Evolutionary conservation across 495 filamentous ascomycete species (phyloP), one percentile per base, ranked within the genome.

Genomic region (Penicillium lagena): DNA sequence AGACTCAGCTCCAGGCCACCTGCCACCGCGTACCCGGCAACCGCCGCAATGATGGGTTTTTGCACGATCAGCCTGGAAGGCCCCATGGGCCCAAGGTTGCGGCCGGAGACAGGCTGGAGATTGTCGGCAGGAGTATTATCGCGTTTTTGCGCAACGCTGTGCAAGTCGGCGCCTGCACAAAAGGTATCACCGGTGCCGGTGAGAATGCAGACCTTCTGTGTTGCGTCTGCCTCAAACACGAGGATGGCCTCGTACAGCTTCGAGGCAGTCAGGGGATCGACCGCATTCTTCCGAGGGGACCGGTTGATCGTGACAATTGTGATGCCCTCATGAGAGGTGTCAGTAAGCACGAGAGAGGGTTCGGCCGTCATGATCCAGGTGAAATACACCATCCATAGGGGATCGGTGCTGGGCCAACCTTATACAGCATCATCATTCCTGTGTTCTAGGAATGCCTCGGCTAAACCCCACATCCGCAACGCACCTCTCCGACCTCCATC

Each of bases 1-100:
- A 77, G 59, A 42, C 61, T 65, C 9, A 77, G 54, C 40, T 75
- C 72, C 2, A 75, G 49, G 10, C 73, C 73, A 7, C 71, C 72
- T 3, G 71, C 72, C 4, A 75, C 71, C 0, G 71, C 72, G 36
- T 72, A 67, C n/a, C 73, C 73, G 2, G 66, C 43, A 1, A 75
- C 56, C 7, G 71, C 73, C 27, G 52, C 48, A 43, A 77, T 75
- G 7, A 74, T 45, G 0, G 71, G 72, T 30, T 70, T 70, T 29
- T 55, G 47, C 1, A 70, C 36, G 27, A 56, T 57, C 17, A 75
- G 51, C 2, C 72, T 48, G 4, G 71, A 72, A 4, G 72, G 72
- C 1, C 70, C 69, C 55, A 76, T 73, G 2, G 69, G 71, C 2
- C 56, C 68, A 7, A 62, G 43, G 40, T 60, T 63, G 17, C 55